These are phyloP conservation scores for Cairneyella variabilis DNA, from an alignment of 495 filamentous ascomycete genomes.

Conservation along the genomic window DNA sequence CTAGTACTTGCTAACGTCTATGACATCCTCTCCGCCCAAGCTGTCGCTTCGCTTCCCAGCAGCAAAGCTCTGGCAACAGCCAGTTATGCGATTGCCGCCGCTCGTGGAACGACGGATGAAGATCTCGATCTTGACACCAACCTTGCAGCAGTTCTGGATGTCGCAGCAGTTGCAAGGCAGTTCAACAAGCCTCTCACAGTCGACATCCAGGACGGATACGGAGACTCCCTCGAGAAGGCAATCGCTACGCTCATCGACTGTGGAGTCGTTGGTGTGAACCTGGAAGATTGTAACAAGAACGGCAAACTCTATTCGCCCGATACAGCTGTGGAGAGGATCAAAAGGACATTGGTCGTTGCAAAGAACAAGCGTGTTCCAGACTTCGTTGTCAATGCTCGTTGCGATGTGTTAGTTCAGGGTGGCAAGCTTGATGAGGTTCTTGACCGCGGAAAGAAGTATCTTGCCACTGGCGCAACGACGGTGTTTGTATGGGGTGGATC, in stretches of 20 bases:
- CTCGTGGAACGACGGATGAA: conserved; percentile 38
- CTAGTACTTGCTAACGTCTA: conserved; percentile 51
- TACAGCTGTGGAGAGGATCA: conserved; percentile 38
- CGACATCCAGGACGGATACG: conserved; percentile 52
- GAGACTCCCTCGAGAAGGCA: conserved; percentile 34
- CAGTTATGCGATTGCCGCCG: conserved; percentile 44
- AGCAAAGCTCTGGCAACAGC: conserved; percentile 50
- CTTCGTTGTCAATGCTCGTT: conserved; percentile 46
- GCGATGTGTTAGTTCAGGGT: conserved; percentile 33
- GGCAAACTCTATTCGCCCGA: conserved; percentile 27
- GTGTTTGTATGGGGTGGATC: conserved; percentile 48
- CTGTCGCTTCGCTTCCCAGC: conserved; percentile 36
- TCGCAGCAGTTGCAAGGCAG: conserved; percentile 31
- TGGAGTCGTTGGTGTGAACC: conserved; percentile 47
- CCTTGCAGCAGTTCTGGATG: conserved; percentile 25
- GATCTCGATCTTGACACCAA: conserved; percentile 36
- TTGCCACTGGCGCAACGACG: conserved; percentile 38
- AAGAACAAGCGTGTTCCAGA: conserved; percentile 32
- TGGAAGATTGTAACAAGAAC: conserved; percentile 41
- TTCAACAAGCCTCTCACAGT: conserved; percentile 37
- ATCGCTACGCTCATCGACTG: conserved; percentile 35
- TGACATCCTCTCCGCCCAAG: conserved; percentile 41
- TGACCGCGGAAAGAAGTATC: conserved; percentile 36
- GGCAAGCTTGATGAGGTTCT: too few relatives aligned
- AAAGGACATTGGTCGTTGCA: conserved; percentile 27